Evolutionary conservation across 1,284 basidiomycete species (phyloP), one percentile per base, ranked within the genome.

Genomic region (Inonotus hispidus): DNA sequence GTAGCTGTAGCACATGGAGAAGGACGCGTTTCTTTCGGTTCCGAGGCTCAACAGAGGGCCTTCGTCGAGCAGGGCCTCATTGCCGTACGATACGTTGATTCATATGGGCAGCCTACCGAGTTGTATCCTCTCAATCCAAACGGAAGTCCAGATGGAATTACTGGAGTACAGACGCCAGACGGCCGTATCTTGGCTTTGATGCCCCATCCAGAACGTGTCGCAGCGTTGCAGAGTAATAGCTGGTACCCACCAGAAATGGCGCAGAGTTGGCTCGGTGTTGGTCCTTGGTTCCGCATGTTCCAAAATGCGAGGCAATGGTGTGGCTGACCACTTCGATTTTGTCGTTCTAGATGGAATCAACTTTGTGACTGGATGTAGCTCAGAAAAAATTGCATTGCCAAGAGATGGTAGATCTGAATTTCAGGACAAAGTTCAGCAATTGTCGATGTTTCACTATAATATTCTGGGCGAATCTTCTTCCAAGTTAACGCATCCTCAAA

Each of bases 1-100:
- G 90, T 98, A 23, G 92, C 94, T 16, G 89, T 98, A 56, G 96
- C 97, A 0, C 96, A 99, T 71, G 96, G 96, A 19, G 97, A 99
- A 74, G 96, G 96, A 46, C 83, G 95, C 45, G 92, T 84, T 1
- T 81, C 85, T 2, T 98, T 96, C 72, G 69, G 70, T 5, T 68
- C 69, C 5, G 73, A 73, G 2, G 76, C 73, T 10, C 76, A 80
- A 50, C 68, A 75, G 46, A 70, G 73, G 2, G 68, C 71, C 6
- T 71, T 92, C 61, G 77, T 80, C 62, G 66, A 70, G 7, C 69
- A 73, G 21, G 82, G 83, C 1, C 77, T 91, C 35, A 78, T 90
- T 11, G 88, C 87, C 2, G 70, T 92, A 16, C 86, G 88, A 61
- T 98, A 91, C 71, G 82, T 96, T 62, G 90, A 95, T 74, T 79